These are phyloP conservation scores for Parascedosporium putredinis DNA, from an alignment of 2,329 filamentous ascomycete genomes.

Conservation along the genomic window DNA sequence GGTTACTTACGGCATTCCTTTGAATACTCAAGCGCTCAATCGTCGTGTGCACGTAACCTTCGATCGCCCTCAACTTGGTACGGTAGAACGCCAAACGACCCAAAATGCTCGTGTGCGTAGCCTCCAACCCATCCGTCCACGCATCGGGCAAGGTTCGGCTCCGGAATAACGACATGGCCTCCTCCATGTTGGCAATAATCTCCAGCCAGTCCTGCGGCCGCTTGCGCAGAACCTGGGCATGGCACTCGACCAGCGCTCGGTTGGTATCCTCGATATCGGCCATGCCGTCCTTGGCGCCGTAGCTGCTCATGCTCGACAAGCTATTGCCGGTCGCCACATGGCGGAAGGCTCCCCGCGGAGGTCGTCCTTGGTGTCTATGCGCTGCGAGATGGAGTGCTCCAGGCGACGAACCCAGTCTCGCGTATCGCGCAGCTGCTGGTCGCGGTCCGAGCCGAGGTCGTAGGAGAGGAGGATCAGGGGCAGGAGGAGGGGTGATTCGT, in stretches of 20 bases:
- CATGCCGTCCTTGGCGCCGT: constrained; percentile 36
- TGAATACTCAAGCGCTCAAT: constrained; percentile 51
- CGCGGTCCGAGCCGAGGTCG: constrained; percentile 44
- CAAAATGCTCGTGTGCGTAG: constrained; percentile 41
- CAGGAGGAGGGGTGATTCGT: constrained; percentile 46
- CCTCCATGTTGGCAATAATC: constrained; percentile 37
- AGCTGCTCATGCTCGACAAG: constrained; percentile 39
- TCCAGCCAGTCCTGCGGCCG: constrained; percentile 50
- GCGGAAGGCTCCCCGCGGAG: too few species aligned
- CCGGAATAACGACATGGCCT: constrained; percentile 35
- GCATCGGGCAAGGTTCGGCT: neutral
- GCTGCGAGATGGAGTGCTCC: constrained; percentile 51
- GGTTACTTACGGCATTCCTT: constrained; percentile 44
- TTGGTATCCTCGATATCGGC: constrained; percentile 51
- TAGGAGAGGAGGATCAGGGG: constrained; percentile 47
- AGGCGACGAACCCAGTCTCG: constrained; percentile 52
- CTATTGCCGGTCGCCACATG: too few species aligned
- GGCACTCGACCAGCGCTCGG: constrained; percentile 52
- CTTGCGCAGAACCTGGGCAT: constrained; percentile 52
- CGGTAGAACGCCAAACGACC: constrained; percentile 48
- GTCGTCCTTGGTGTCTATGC: constrained; percentile 45
- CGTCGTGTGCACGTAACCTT: constrained; percentile 53
- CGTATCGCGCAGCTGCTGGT: constrained; percentile 50
- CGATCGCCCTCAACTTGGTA: constrained; percentile 49
- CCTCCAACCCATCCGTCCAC: constrained; percentile 23